Evolutionary conservation across 1,139 yeast species (phyloP), one percentile per base, ranked within the genome.

Genomic region (Spencermartinsiella ligniputridi): DNA sequence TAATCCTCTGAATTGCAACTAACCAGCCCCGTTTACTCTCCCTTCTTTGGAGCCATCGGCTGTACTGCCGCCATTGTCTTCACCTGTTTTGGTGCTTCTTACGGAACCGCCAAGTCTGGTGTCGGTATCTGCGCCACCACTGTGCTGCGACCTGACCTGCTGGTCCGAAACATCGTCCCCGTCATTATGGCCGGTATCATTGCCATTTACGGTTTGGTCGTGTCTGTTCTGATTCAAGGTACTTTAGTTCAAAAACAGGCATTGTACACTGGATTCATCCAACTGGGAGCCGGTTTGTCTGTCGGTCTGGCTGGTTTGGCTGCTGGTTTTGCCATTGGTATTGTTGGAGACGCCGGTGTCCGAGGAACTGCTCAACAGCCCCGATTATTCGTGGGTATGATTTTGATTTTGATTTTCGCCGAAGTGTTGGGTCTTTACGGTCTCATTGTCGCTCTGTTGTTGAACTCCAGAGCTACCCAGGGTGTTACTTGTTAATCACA

Each of bases 111-210:
- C 64, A 94, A 94, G 74, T 85, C 96, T 35, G 99, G 99, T 73
- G 95, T 92, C 54, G 98, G 99, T 81, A 90, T 94, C 66, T 89
- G 97, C 75, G 98, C 96, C 66, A 89, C 97, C 57, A 87, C 96
- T 71, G 96, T 90, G 52, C 76, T 92, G 68, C 86, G 97, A 79
- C 98, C 98, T 54, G 97, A 92, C 68, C 78, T 88, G 69, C 79
- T 84, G 71, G 95, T 89, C 59, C 64, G 50, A 45, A 48, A 56
- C 48, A 53, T 63, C 29, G 63, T 94, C 55, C 98, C 98, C 52
- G 98, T 94, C 58, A 84, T 94, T 73, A 90, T 94, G 97, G 96
- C 97, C 53, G 99, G 99, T 86, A 94, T 94, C 67, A 86, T 94
- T 71, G 97, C 98, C 68, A 94, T 94, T 72, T 94, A 94, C 68